phyloP scores from a whole-genome alignment of 768 basidiomycete species.

The Podaxis pistillaris region DNA sequence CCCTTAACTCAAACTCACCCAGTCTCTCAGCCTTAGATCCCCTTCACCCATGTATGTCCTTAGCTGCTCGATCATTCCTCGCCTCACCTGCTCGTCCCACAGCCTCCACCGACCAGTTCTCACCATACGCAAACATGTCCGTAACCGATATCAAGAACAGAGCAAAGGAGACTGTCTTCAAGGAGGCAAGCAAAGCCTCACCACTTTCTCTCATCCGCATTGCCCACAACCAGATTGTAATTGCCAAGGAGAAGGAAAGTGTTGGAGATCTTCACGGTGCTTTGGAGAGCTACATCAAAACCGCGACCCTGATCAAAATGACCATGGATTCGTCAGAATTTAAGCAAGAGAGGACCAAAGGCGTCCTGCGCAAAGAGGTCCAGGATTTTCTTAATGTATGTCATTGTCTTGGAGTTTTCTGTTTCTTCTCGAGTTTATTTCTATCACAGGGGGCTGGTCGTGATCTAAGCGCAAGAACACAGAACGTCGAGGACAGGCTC shows the following conservation, averaged over 20 bases:
- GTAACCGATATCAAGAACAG: constrained; percentile 43
- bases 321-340: constrained; percentile 63
- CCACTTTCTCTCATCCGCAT: constrained; percentile 58
- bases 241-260: constrained; percentile 51
- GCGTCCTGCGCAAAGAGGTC: constrained; percentile 58
- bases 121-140: constrained; percentile 34
- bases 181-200: constrained; percentile 56
- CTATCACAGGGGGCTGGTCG: constrained; percentile 31
- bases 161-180: constrained; percentile 45
- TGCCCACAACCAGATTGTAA: constrained; percentile 55
- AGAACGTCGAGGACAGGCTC: constrained; percentile 45
- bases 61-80: neutral
- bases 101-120: constrained; percentile 19
- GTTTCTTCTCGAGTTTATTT: constrained; percentile 13
- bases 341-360: constrained; percentile 45
- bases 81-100: constrained; percentile 8
- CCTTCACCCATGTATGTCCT: constrained; percentile 7
- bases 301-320: constrained; percentile 56
- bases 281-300: constrained; percentile 56
- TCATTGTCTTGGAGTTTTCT: constrained; percentile 16
- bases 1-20: constrained; percentile 23
- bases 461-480: constrained; percentile 37
- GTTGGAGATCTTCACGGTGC: constrained; percentile 63
- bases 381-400: constrained; percentile 64
- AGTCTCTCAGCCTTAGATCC: constrained; percentile 15